A percentile compares a stretch with the other conserved stretches of the same genome.
phyloP scores from a whole-genome alignment of 2,329 filamentous ascomycete genomes.

The Oidium heveae region DNA sequence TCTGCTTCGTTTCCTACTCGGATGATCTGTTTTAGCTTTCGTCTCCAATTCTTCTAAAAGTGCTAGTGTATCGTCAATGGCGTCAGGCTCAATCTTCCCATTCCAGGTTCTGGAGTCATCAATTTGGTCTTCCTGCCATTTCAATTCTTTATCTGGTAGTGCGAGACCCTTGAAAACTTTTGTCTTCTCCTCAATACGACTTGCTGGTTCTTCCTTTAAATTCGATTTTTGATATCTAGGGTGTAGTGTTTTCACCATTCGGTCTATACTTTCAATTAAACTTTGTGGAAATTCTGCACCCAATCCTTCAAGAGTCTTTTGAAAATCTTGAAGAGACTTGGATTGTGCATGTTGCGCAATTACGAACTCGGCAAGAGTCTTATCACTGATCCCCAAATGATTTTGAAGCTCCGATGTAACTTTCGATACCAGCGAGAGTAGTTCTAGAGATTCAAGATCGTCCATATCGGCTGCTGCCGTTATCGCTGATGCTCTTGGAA shows the following conservation, averaged over 20 bases:
- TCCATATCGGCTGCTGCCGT: conserved; percentile 10
- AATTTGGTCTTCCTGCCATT: conserved; percentile 24
- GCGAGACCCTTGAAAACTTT: conserved; percentile 78
- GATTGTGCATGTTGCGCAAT: conserved; percentile 71
- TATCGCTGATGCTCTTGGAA: neutral
- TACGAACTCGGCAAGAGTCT: conserved; percentile 87
- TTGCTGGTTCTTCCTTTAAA: conserved; percentile 17
- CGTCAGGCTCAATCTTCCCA: conserved; percentile 26
- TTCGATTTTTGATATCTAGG: conserved; percentile 50
- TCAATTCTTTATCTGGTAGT: conserved; percentile 49
- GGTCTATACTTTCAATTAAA: conserved; percentile 75
- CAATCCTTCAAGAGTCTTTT: conserved; percentile 45
- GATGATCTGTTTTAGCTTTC: conserved; percentile 22
- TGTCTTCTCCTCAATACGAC: conserved; percentile 41
- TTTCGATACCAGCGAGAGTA: conserved; percentile 81
- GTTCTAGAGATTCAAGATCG: conserved; percentile 72
- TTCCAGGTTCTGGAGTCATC: conserved; percentile 13
- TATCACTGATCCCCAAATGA: conserved; percentile 75
- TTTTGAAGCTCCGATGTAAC: conserved; percentile 89
- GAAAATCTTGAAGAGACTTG: conserved; percentile 46
- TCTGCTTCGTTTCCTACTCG: conserved; percentile 23
- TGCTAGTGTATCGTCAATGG: conserved; percentile 79
- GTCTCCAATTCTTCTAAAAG: conserved; percentile 66
- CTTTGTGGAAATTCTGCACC: conserved; percentile 66
- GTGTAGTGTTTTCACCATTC: conserved; percentile 70